Percentiles rank a stretch among this genome's conserved stretches.
phyloP scores from a whole-genome alignment of 2,329 filamentous ascomycete species.

The Penicillium fuscoglaucum region DNA sequence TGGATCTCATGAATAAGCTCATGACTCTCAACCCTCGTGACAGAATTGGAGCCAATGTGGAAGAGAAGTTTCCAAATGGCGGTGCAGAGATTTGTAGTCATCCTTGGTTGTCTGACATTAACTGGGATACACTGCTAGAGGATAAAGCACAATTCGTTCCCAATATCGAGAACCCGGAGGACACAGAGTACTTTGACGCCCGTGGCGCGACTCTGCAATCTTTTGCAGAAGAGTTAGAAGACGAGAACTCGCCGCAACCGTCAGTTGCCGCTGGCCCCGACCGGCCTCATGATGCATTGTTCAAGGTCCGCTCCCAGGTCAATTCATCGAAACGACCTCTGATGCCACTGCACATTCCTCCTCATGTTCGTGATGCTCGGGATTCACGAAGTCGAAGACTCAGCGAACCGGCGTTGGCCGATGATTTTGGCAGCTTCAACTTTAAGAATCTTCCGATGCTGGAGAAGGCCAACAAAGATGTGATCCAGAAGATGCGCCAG shows the following conservation, averaged over 20 bases:
- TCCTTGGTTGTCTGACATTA: conserved; percentile 81
- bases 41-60: conserved; percentile 79
- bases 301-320: conserved; percentile 81
- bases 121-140: conserved; percentile 88
- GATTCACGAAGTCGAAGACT: conserved; percentile 83
- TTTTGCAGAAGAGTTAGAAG: conserved; percentile 92
- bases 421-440: conserved; percentile 94
- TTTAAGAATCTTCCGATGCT: conserved; percentile 97
- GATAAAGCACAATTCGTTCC: conserved; percentile 96
- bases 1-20: conserved; percentile 90
- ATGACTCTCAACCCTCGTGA: conserved; percentile 80
- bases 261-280: conserved; percentile 70
- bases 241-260: conserved; percentile 74
- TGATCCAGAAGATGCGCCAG: conserved; percentile 91
- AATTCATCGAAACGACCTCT: conserved; percentile 85
- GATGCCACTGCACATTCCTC: conserved; percentile 94
- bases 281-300: conserved; percentile 90
- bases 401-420: conserved; percentile 82
- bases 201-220: conserved; percentile 88
- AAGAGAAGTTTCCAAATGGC: conserved; percentile 78
- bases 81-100: conserved; percentile 90
- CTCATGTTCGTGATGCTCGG: conserved; percentile 89
- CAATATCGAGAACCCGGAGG: conserved; percentile 87
- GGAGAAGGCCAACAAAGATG: conserved; percentile 98
- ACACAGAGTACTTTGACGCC: conserved; percentile 96